Evolutionary conservation across 768 basidiomycete species (phyloP), one percentile per base, ranked within the genome.

Genomic region (Suillus alpinus): DNA sequence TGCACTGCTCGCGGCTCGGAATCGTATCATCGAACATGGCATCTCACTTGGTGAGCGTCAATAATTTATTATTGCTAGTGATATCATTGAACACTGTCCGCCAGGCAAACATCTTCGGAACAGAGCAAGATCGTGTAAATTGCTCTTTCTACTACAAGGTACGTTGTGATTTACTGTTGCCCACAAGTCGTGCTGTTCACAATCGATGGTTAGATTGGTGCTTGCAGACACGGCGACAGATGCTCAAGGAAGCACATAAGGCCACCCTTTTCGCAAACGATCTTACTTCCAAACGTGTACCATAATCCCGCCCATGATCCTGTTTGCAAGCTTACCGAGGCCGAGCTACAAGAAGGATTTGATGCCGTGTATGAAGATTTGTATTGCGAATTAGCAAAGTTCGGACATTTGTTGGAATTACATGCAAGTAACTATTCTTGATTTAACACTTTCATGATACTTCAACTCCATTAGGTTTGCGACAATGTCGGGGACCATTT

Each of bases 401-500:
- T 94, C 72, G 97, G 97, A 4, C 91, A 98, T 76, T 81, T 99
- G 60, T 77, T 97, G 53, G 97, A 99, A 77, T 81, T 99, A 62
- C 97, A 99, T 76, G 95, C 91, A 69, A 72, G 88, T 80, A 3
- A 39, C 16, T 20, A 34, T 40, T 44, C 39, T 18, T 18, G 31
- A 14, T 56, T 37, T 43, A 44, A 29, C 55, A 4, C 2, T 29
- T 40, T 39, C 18, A 26, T 57, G 16, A 9, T 20, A 52, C 40
- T 56, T 16, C 63, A 39, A 65, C 10, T 44, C 44, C 3, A 18
- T 8, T 46, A 92, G 90, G 90, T 99, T 13, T 99, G 96, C 71
- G 96, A 99, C 77, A 99, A 99, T 70, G 95, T 99, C 37, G 97
- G 97, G n/a, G 97, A 98, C 71, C 96, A 99, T 71, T 81, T 98